Evolutionary conservation across 2,329 filamentous ascomycete genomes (phyloP).

Genomic region (Hyphodiscus sp.): DNA sequence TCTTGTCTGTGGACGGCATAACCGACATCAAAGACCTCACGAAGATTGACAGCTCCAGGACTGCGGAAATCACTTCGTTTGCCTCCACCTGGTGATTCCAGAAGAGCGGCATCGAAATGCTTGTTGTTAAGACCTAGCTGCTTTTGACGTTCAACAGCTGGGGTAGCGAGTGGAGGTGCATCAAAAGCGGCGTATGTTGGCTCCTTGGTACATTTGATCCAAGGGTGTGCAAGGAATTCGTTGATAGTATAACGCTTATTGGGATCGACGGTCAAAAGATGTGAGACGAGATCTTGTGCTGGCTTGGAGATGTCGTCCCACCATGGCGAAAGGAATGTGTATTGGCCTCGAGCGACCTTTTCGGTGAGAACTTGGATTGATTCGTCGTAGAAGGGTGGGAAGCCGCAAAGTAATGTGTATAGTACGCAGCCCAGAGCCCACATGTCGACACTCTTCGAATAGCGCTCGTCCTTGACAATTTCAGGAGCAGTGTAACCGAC

Average conservation of each 20-base stretch:
- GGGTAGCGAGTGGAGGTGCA: conserved; percentile 66
- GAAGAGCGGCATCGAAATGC: conserved; percentile 50
- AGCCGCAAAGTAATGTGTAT: conserved; percentile 94
- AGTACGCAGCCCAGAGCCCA: conserved; percentile 96
- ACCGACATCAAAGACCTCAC: conserved; percentile 96
- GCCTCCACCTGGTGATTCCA: conserved; percentile 52
- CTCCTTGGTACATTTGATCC: conserved; percentile 71
- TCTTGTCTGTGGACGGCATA: conserved; percentile 96
- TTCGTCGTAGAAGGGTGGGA: conserved; percentile 98
- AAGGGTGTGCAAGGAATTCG: conserved; percentile 90
- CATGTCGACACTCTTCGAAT: conserved; percentile 99
- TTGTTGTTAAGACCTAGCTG: conserved; percentile 18
- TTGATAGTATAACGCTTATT: conserved; percentile 91
- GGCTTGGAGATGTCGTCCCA: conserved; percentile 98
- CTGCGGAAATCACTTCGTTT: conserved; percentile 88
- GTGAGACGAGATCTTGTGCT: conserved; percentile 88
- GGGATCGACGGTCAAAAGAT: conserved; percentile 89
- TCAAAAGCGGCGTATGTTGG: conserved; percentile 60
- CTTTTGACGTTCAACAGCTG: conserved; percentile 38
- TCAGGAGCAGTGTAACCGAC: conserved; percentile 97
- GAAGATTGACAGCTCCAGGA: conserved; percentile 87
- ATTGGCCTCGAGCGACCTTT: conserved; percentile 94
- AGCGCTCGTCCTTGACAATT: conserved; percentile 97
- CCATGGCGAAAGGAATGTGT: conserved; percentile 96
- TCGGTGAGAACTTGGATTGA: conserved; percentile 95